A percentile compares a stretch with the other conserved stretches of the same genome.
Evolutionary conservation across 495 filamentous ascomycete genomes (phyloP).

Genomic region (Penicillium lagena): DNA sequence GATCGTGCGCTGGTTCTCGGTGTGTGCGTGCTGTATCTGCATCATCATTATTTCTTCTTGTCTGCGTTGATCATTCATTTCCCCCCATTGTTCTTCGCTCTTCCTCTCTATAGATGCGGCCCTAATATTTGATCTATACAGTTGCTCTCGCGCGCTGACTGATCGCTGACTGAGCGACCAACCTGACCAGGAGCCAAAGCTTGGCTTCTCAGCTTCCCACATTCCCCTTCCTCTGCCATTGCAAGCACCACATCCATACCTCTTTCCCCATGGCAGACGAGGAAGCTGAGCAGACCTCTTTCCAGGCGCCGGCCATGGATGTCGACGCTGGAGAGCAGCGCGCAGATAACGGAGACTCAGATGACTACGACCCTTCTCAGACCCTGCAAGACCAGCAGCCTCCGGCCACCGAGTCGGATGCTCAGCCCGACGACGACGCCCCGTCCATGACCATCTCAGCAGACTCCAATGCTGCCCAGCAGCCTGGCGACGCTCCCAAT

Average conservation of each 20-base stretch:
- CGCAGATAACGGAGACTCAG: constrained; percentile 47
- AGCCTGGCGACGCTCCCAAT: constrained; percentile 18
- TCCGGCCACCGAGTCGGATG: constrained; percentile 22
- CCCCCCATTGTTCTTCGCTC: no score
- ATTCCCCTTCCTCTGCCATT: constrained; percentile 1
- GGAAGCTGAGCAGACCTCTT: constrained; percentile 57
- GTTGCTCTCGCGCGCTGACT: no score
- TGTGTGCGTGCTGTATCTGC: no score
- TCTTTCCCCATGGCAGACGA: constrained; percentile 48
- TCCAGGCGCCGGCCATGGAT: constrained; percentile 48
- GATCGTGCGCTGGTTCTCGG: neutral
- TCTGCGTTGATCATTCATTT: no score
- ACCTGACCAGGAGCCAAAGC: no score
- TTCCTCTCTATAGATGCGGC: no score
- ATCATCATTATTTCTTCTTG: no score
- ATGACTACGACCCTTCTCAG: constrained; percentile 51
- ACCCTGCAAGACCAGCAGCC: constrained; percentile 33
- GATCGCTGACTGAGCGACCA: no score
- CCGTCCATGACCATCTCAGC: constrained; percentile 12
- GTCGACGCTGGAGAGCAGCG: constrained; percentile 37
- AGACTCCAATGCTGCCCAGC: constrained; percentile 5
- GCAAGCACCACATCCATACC: neutral
- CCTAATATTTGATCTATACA: no score
- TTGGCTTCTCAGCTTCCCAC: neutral
- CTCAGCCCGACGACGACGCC: constrained; percentile 18